These are phyloP conservation scores for Camellia sinensis DNA, from an alignment of 148 eudicot species.

Conservation along the genomic window DNA sequence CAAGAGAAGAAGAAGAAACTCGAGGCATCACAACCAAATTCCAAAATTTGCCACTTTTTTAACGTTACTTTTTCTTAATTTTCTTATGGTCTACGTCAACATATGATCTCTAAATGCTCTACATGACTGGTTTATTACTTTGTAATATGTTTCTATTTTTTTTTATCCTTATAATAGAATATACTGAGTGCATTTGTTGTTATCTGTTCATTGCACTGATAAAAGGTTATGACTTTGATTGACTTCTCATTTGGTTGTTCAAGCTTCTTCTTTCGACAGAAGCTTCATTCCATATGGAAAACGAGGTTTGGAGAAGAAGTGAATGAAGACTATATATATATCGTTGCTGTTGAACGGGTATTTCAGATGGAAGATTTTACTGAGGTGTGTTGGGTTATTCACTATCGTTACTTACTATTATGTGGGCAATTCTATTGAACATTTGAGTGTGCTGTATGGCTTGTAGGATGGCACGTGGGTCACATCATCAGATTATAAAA, in stretches of 20 bases:
- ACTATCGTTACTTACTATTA: conserved; percentile 1
- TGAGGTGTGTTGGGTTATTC: conserved; percentile 55
- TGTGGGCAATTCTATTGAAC: conserved; percentile 9
- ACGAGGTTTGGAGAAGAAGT: conserved; percentile 72
- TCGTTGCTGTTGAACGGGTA: conserved; percentile 71
- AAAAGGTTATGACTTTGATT: background rate
- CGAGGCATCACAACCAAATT: no score
- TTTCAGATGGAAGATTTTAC: conserved; percentile 84
- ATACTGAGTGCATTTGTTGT: background rate
- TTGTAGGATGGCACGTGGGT: conserved; percentile 83
- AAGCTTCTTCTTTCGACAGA: conserved; percentile 45
- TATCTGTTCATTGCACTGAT: background rate
- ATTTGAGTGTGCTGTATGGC: background rate
- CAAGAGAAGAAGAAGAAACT: no score
- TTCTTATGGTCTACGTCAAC: no score
- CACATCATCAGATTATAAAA: conserved; percentile 62
- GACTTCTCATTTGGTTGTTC: conserved; percentile 14
- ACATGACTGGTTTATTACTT: background rate
- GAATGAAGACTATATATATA: conserved; percentile 53
- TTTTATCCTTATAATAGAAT: background rate
- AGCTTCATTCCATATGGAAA: conserved; percentile 61
- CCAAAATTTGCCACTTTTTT: no score
- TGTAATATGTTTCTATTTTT: background rate
- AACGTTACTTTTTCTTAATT: no score
- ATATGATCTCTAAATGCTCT: background rate